Conservation (phyloP, 179 eudicot species). For the Sideroxylon spinosum region DNA sequence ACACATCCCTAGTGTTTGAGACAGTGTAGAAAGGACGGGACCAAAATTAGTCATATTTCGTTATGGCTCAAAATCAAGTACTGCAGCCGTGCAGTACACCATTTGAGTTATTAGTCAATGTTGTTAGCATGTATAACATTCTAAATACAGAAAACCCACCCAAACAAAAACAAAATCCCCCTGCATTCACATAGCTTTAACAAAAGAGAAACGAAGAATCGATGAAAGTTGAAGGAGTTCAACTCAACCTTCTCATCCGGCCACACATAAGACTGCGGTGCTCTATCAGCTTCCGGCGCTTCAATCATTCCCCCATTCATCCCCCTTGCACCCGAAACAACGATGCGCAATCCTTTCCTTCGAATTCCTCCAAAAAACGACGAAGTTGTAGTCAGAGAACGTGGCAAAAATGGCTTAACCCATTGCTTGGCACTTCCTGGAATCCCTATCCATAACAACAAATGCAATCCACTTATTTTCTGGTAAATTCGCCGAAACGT, state of each 20-base stretch:
- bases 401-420: conserved; percentile 11
- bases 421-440: conserved; percentile 12
- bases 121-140: not conserved
- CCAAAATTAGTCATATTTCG: not conserved
- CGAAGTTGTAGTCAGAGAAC: conserved; percentile 6
- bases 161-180: not conserved
- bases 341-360: not conserved
- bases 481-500: not conserved
- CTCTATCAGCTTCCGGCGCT: conserved; percentile 39
- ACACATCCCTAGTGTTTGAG: not conserved
- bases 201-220: not conserved
- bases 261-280: conserved; percentile 52
- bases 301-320: conserved; percentile 34
- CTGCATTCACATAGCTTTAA: not conserved
- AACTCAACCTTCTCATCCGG: conserved; percentile 60
- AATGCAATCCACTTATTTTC: not conserved
- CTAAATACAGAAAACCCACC: not conserved
- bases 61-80: not conserved
- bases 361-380: conserved; percentile 1
- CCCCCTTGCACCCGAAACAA: conserved; percentile 16
- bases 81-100: too few relatives aligned
- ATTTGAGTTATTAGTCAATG: not conserved
- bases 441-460: not conserved
- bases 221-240: not conserved
- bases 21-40: not conserved